Evolutionary conservation across 2,329 filamentous ascomycete genomes (phyloP), one percentile per base, ranked within the genome.

Genomic region (Pseudomassariella vexata): DNA sequence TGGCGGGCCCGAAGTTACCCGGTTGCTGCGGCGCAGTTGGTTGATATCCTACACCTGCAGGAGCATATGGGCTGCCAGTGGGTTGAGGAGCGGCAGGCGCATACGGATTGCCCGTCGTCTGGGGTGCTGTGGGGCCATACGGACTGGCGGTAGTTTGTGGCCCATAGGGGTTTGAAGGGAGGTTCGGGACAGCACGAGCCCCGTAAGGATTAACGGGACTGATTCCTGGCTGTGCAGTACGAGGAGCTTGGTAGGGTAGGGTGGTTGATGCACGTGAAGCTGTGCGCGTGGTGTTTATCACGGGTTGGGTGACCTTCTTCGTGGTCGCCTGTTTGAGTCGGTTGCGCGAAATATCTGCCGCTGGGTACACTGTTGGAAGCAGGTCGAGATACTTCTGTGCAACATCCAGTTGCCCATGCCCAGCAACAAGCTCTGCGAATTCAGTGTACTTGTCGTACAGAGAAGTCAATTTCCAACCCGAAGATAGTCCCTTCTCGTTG

Each of bases 371-470:
- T 24, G 72, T 65, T 11, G 92, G 92, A 27, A 98, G 71, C 32
- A 98, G 76, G 51, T 89, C 78, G 24, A 98, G 76, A 52, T 98
- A 98, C 57, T 85, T 89, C 60, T 95, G 84, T 5, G 92, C 94
- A 46, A 88, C 77, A 19, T 79, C 71, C 33, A 98, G 66, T 48
- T 94, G 85, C 9, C 94, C 92, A 52, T 95, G 86, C 6, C 86
- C 79, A 28, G 92, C 88, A 36, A 94, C 79, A 44, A 98, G 89
- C 54, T 98, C 90, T 10, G 92, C 90, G 56, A 96, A 98, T 62
- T 98, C 92, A 18, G 85, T 82, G 55, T 98, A 98, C 62, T 95
- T 95, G 56, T 88, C 82, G 59, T 98, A 98, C 32, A 98, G 67
- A 3, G 81, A 71, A 22, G 79, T 74, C 38, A 98, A 77, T 63